Evolutionary conservation across 257 asterid species (phyloP).

Genomic region (Thymus mandschuricus): DNA sequence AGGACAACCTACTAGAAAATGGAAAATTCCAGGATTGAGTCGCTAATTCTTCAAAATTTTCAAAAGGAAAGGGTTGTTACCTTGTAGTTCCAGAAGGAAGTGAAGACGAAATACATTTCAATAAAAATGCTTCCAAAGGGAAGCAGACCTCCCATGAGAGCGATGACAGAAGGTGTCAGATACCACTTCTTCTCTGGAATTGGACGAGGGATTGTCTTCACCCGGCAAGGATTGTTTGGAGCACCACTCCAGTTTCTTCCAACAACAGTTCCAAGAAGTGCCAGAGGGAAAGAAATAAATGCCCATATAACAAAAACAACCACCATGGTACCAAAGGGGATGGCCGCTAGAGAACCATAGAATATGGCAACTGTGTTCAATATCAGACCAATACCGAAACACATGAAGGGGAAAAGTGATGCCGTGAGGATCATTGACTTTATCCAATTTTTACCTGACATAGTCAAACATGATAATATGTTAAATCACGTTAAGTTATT

Average conservation of each 20-base stretch:
- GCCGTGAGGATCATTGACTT: conserved; percentile 85
- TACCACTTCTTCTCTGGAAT: conserved; percentile 89
- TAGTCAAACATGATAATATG: conserved; percentile 21
- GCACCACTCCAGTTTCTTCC: conserved; percentile 88
- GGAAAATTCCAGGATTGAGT: not conserved
- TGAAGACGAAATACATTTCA: conserved; percentile 89
- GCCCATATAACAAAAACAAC: conserved; percentile 83
- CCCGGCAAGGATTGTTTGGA: conserved; percentile 87
- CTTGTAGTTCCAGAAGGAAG: conserved; percentile 96
- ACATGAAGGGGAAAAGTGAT: conserved; percentile 78
- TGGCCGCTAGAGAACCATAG: conserved; percentile 86
- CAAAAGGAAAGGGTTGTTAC: conserved; percentile 35
- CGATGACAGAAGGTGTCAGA: conserved; percentile 68
- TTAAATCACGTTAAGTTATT: not conserved
- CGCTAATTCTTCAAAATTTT: not conserved
- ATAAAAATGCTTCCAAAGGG: conserved; percentile 89
- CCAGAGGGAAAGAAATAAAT: conserved; percentile 82
- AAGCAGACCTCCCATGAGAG: conserved; percentile 90
- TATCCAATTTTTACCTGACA: conserved; percentile 81
- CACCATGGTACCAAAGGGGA: conserved; percentile 84
- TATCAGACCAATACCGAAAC: conserved; percentile 73
- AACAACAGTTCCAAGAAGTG: conserved; percentile 81
- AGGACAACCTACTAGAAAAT: conserved; percentile 6
- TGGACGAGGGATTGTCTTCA: conserved; percentile 89
- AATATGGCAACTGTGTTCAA: conserved; percentile 79